Base-by-base conservation (phyloP, 2,329 filamentous ascomycete species). In the Mollisiaceae sp. region DNA sequence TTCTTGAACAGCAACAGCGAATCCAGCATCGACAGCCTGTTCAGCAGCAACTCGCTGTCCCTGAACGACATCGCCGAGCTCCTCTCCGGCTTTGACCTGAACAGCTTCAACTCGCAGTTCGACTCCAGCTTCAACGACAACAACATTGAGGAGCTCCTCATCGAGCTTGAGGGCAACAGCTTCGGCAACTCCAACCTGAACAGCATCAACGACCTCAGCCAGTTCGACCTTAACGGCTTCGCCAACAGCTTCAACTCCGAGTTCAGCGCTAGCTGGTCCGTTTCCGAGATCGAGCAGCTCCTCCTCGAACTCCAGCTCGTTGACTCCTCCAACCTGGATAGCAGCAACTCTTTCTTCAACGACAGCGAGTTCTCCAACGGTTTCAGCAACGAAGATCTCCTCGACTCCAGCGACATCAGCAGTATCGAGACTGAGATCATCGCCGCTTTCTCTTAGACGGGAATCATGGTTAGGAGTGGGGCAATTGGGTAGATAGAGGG, bases 51-150 rank as follows among this genome's bases (percentile, higher is more conserved):
- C 20, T 35, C 61, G 4, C 62, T 67, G 60, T 58, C 62, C 14
- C 32, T 60, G n/a, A 67, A 64, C 58, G 67, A 59, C 18, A 64
- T 65, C n/a, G 43, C 45, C n/a, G 43, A 45, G 20, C 54, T 65
- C 12, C 64, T 65, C n/a, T 2, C 14, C 4, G 56, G 60, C 22
- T 65, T 65, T 32, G 56, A 65, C 38, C n/a, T 65, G 38, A 59
- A 61, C 22, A 22, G 35, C 22, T 65, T 65, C 59, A 65, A 65
- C 64, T 45, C 20, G 45, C 59, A 65, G 35, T 65, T 65, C 56
- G 36, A 20, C 2, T 18, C 59, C 15, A 36, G 38, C 22, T 65
- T 65, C 64, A 52, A 62, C 39, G 32, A 65, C 43, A 54, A 55
- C 20, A 27, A 47, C 43, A 62, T 65, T 36, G 59, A 62, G 43